Evolutionary conservation across 257 asterid species (phyloP), one percentile per base, ranked within the genome.

Genomic region (Solanum medicagineum): DNA sequence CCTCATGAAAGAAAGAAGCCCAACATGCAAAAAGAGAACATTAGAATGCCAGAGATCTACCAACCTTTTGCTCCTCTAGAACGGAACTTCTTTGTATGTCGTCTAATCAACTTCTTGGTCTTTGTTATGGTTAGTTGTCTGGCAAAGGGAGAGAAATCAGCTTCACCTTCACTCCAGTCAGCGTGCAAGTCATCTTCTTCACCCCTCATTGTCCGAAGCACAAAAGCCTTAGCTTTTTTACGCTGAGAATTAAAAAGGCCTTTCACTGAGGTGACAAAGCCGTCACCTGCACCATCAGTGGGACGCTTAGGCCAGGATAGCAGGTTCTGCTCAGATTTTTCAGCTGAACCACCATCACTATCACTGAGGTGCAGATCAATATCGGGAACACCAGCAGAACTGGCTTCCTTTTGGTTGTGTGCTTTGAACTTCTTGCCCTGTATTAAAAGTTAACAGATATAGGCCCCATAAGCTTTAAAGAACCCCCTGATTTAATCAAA

Each of bases 101-200:
- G 93, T 86, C 96, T 90, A 71, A 95, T 94, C 82, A 97, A 88
- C 89, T 91, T 90, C 87, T 91, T 95, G 51, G 99, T 96, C 89
- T 95, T 95, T 20, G 96, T 95, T 70, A 95, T 94, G 68, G 99
- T 94, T 17, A 97, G 90, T 90, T 97, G 98, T 86, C 98, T 92
- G 55, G 99, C 94, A 40, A 93, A 92, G 13, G 99, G 99, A 81
- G 99, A 97, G 91, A 93, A 97, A 85, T 95, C 99, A 16, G 99
- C 97, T 84, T 97, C 99, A 69, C 99, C 94, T 87, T 97, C 99
- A 85, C 99, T 97, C 97, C 98, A 94, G 55, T 95, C 99, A 26
- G 92, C 98, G 47, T 89, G 95, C 66, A 89, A 87, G 87, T 96
- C 99, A 88, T 90, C 92, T 88, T 94, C 98, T 63, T 97, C 98